Evolutionary conservation across 2,329 filamentous ascomycete species (phyloP).

Genomic region (Cytospora chrysosperma): DNA sequence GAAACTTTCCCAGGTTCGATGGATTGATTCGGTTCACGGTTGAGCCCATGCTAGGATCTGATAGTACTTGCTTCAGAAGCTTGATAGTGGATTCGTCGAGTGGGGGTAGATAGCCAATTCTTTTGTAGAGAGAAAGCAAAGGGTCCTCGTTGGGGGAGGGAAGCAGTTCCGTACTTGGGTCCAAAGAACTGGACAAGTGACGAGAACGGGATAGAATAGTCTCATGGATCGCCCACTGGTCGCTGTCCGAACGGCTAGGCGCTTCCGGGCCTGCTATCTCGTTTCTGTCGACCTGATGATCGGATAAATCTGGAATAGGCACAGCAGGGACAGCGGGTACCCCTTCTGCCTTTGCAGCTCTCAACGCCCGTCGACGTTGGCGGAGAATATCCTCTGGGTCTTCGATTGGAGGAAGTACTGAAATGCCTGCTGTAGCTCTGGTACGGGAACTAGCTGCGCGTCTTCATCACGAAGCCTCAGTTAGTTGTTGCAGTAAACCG

Average conservation of each 20-base stretch:
- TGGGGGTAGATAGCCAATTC: conserved; percentile 4
- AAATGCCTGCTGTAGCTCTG: neutral
- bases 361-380: neutral
- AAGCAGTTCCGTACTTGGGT: neutral
- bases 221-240: neutral
- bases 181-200: neutral
- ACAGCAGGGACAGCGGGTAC: neutral
- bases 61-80: neutral
- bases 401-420: neutral
- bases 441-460: neutral
- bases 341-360: neutral
- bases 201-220: neutral
- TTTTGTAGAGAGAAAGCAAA: neutral
- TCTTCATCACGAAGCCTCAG: neutral
- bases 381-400: neutral
- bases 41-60: neutral
- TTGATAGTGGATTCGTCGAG: neutral
- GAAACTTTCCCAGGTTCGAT: neutral
- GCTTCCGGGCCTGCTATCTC: neutral
- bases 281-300: neutral
- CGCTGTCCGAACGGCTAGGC: neutral
- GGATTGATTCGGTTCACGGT: neutral
- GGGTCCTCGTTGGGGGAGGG: neutral
- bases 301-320: neutral
- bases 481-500: neutral